Conservation (phyloP, 2,329 filamentous ascomycete genomes). For the Calcarisporium arbuscula region DNA sequence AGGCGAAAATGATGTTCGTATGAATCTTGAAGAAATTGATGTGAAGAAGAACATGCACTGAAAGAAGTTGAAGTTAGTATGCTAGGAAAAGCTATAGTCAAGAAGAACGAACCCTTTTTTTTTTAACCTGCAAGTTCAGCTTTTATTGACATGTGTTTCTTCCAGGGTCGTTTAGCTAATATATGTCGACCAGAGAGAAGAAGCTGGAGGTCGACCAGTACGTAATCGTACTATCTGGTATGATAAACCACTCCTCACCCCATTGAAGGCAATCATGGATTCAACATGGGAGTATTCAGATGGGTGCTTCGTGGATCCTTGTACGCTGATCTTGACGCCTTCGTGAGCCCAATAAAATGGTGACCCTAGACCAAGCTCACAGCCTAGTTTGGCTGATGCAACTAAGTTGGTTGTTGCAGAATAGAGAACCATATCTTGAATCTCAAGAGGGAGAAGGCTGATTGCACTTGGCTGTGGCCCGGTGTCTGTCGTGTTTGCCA, state of each 20-base stretch:
- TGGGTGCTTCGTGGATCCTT: slow-evolving; percentile 8
- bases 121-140: no score
- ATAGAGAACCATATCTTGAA: slow-evolving; percentile 11
- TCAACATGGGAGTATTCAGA: slow-evolving; percentile 8
- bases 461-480: slow-evolving; percentile 5
- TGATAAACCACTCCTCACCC: slow-evolving; percentile 9
- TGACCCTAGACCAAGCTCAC: slow-evolving; percentile 8
- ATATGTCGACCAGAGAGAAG: not conserved
- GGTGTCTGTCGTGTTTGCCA: not conserved
- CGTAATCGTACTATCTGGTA: slow-evolving; percentile 6
- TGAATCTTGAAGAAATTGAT: no score
- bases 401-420: slow-evolving; percentile 4
- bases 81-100: no score
- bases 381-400: slow-evolving; percentile 8
- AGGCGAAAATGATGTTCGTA: no score
- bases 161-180: no score
- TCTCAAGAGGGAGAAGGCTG: slow-evolving; percentile 11
- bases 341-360: slow-evolving; percentile 8
- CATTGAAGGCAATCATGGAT: slow-evolving; percentile 8
- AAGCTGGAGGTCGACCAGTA: not conserved
- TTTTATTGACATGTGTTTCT: no score
- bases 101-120: not conserved
- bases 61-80: no score
- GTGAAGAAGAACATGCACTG: no score
- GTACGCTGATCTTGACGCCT: slow-evolving; percentile 8